A percentile compares a stretch with the other conserved stretches of the same genome.
phyloP scores from a whole-genome alignment of 352 stramenopile species.

The Blastocystis sp. region DNA sequence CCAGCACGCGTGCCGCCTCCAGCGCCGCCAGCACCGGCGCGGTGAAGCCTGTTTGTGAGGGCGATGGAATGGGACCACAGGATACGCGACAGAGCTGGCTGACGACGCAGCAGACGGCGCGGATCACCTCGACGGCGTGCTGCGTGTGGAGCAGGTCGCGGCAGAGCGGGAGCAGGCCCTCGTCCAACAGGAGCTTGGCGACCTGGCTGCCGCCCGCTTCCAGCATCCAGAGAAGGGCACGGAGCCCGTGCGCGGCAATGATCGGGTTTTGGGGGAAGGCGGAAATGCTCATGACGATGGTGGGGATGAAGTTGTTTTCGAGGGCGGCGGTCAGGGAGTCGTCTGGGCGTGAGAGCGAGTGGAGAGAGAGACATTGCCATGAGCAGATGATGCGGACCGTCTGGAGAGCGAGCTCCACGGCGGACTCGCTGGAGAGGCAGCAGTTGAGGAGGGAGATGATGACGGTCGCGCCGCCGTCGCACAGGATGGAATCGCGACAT shows the following conservation, averaged over 20 bases:
- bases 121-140: not conserved
- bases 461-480: not conserved
- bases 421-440: not conserved
- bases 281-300: not conserved
- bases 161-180: conserved; percentile 16
- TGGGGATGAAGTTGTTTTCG: not conserved
- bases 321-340: not conserved
- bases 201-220: not conserved
- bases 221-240: conserved; percentile 24
- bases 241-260: not conserved
- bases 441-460: not conserved
- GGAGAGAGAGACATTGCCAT: not conserved
- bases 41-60: not conserved
- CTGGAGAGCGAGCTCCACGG: not conserved
- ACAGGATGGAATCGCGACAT: not conserved
- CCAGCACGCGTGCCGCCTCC: not conserved
- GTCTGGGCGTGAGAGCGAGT: not conserved
- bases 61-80: not conserved
- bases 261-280: not conserved
- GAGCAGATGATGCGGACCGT: conserved; percentile 23
- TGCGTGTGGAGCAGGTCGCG: not conserved
- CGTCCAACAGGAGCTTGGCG: conserved; percentile 1
- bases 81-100: not conserved
- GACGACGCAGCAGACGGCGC: conserved; percentile 8
- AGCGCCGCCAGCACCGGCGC: not conserved